Base-by-base conservation (phyloP, 306 rosid species). In the Sphenostylis stenocarpa region DNA sequence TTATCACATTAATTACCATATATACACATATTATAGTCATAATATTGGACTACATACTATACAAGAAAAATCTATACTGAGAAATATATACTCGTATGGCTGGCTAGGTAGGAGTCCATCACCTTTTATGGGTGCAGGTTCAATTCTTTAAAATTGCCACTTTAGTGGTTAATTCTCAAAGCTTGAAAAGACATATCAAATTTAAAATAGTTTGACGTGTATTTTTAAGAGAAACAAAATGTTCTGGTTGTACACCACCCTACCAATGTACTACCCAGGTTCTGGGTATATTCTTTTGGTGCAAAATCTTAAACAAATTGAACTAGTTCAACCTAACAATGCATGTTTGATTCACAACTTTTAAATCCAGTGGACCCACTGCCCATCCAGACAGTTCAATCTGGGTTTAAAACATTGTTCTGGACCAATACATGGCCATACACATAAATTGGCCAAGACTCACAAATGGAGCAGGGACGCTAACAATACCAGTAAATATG, bases 241-340 rank as follows among this genome's bases (percentile, higher is more conserved):
- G 7, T 4, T 26, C 51, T 58, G 49, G 70, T 33, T 68, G 61
- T 43, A 44, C 11, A 3, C 34, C 69, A 68, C 38, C 58, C 51
- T 47, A 67, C 48, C 60, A 77, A 36, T 4, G 75, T 58, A 77
- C 26, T 48, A 14, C 60, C 72, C 69, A 58, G 8, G 57, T 33
- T 47, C n/a, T 48, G 43, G 21, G 31, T 48, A 45, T 47, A 60
- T n/a, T 70, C 45, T 21, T 45, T 4, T 16, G 23, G 72, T 24
- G 19, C 34, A 49, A 60, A 49, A 36, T 57, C 43, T 44, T 53
- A 12, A 45, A 67, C 20, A 68, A 56, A 61, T 70, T 57, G 17
- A 48, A 48, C 72, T 6, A 14, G 23, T 78, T 57, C 34, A 34
- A 45, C 36, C 11, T n/a, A 57, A 47, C 61, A 77, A 29, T 41